These are phyloP conservation scores for Fusarium mexicanum DNA, from an alignment of 2,329 filamentous ascomycete genomes.

Conservation along the genomic window DNA sequence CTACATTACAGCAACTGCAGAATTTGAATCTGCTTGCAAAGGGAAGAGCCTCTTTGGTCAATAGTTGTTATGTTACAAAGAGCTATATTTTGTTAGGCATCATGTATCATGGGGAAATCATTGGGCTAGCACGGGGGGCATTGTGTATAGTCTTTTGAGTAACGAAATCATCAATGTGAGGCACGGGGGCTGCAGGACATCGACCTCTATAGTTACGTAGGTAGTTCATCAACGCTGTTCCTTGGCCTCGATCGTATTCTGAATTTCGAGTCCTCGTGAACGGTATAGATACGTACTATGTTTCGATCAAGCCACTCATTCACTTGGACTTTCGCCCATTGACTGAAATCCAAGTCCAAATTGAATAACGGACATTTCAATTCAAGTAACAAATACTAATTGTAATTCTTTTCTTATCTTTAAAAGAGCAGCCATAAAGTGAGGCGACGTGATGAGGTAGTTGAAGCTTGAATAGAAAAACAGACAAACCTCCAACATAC, in stretches of 20 bases:
- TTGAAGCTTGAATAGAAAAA: background rate
- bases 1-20: background rate
- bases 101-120: background rate
- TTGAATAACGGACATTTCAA: background rate
- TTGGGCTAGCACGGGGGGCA: background rate
- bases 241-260: background rate
- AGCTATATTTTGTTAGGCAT: background rate
- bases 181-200: background rate
- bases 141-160: background rate
- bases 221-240: background rate
- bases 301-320: background rate
- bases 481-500: background rate
- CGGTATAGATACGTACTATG: background rate
- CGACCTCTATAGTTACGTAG: background rate
- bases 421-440: background rate
- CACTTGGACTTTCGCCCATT: background rate
- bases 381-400: slow-evolving; percentile 9
- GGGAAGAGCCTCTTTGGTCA: too few species aligned
- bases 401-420: slow-evolving; percentile 4
- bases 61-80: background rate
- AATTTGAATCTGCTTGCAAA: background rate
- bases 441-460: background rate
- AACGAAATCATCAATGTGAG: background rate
- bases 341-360: background rate
- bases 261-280: background rate